Evolutionary conservation across 192 early-diverging fungal species (phyloP).

Genomic region (Backusella westeae): DNA sequence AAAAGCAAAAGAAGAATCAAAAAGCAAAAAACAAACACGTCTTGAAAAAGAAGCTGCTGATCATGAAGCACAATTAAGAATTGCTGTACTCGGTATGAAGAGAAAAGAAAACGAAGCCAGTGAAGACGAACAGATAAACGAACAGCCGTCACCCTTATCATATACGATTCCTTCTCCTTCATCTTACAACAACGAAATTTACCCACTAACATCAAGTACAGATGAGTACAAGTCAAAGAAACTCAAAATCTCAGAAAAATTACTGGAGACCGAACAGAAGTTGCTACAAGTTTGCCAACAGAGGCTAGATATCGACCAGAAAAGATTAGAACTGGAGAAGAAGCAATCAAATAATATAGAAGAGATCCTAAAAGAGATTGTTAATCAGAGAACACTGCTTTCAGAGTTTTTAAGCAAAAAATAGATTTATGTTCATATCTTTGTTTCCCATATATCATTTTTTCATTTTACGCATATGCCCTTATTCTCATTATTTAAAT

Average conservation of each 20-base stretch:
- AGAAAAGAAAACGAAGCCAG: not conserved
- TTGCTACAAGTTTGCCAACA: not conserved
- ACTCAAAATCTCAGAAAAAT: not conserved
- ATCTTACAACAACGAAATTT: not conserved
- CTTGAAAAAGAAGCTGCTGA: slow-evolving; percentile 1
- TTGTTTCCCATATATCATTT: not conserved
- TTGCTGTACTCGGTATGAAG: not conserved
- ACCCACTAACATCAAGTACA: not conserved
- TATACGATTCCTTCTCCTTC: not conserved
- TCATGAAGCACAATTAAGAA: not conserved
- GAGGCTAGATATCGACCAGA: not conserved
- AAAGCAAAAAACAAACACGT: not conserved
- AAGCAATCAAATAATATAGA: not conserved
- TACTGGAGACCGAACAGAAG: not conserved
- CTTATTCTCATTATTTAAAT: not conserved
- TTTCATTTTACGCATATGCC: not conserved
- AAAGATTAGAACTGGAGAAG: not conserved
- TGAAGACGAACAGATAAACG: not conserved
- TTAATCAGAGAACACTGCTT: not conserved
- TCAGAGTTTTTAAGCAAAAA: not conserved
- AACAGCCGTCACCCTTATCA: not conserved
- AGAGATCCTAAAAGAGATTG: not conserved
- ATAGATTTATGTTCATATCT: not conserved
- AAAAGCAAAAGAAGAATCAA: slow-evolving; percentile 4
- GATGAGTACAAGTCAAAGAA: not conserved